Conservation (phyloP, 1,139 yeast genomes). For the Yamadazyma triangularis region DNA sequence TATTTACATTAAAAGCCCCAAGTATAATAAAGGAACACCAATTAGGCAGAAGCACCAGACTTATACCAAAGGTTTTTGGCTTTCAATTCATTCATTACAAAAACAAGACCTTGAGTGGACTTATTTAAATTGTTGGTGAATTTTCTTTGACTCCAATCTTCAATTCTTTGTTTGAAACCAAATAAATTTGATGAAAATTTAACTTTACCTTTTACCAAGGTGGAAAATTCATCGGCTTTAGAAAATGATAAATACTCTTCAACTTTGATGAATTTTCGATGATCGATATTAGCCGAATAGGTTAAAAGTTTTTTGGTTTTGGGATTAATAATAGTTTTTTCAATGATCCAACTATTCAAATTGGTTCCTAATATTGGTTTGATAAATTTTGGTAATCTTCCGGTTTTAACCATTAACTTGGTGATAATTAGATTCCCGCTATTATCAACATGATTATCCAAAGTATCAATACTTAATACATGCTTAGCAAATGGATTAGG, state of each 20-base stretch:
- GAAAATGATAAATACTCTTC: conserved; percentile 66
- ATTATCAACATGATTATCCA: conserved; percentile 53
- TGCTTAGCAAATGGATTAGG: conserved; percentile 93
- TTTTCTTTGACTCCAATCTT: conserved; percentile 71
- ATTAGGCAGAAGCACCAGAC: no score
- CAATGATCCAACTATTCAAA: conserved; percentile 80
- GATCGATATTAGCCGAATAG: conserved; percentile 84
- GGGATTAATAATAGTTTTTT: conserved; percentile 74
- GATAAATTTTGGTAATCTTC: conserved; percentile 77
- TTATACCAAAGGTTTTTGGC: conserved; percentile 6
- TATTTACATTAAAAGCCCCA: no score
- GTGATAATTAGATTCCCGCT: conserved; percentile 70
- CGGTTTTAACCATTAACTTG: conserved; percentile 71
- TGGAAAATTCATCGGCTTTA: conserved; percentile 20
- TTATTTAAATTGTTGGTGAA: conserved; percentile 65
- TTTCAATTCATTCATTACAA: conserved; percentile 61
- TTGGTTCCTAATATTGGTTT: conserved; percentile 72
- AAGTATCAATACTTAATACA: conserved; percentile 79
- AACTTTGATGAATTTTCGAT: conserved; percentile 70
- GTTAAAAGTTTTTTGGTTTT: conserved; percentile 50
- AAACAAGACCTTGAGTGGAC: conserved; percentile 69
- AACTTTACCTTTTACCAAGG: conserved; percentile 50
- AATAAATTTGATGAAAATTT: conserved; percentile 68
- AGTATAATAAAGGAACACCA: no score
- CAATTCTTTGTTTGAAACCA: conserved; percentile 72